Percentiles rank a stretch among this genome's conserved stretches.
Conservation (phyloP, 371 early-diverging fungal species). For the Blakeslea trispora region DNA sequence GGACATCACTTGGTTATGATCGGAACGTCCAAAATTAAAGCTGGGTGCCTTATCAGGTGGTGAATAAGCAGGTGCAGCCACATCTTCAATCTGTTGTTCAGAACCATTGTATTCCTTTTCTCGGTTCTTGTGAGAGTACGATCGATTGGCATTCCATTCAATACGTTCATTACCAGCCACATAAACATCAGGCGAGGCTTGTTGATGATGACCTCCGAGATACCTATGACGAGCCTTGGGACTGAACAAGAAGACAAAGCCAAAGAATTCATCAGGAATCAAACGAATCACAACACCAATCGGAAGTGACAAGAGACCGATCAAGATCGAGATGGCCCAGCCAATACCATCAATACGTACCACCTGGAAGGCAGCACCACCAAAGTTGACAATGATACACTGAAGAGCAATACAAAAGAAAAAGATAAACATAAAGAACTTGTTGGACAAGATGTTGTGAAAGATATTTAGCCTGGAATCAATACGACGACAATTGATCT, state of each 20-base stretch:
- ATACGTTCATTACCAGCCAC: constrained; percentile 37
- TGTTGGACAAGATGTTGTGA: constrained; percentile 49
- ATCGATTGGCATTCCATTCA: constrained; percentile 20
- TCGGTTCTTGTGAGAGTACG: not conserved
- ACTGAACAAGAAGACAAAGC: constrained; percentile 28
- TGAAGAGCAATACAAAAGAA: constrained; percentile 54
- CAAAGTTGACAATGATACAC: constrained; percentile 58
- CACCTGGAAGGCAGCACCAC: constrained; percentile 58
- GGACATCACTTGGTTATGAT: too few relatives aligned
- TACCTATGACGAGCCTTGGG: constrained; percentile 33
- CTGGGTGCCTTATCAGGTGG: not conserved
- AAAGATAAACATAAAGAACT: constrained; percentile 58
- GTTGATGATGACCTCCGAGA: constrained; percentile 16
- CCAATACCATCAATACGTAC: constrained; percentile 45
- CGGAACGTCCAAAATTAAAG: too few relatives aligned
- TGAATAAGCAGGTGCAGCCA: constrained; percentile 16
- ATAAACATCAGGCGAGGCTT: constrained; percentile 25
- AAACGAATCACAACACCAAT: constrained; percentile 70
- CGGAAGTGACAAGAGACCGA: constrained; percentile 67
- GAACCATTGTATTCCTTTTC: not conserved
- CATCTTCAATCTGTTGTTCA: constrained; percentile 5
- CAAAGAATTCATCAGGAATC: constrained; percentile 55
- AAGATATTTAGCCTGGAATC: constrained; percentile 64
- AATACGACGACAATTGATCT: constrained; percentile 70
- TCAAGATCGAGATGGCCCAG: constrained; percentile 66